phyloP scores from a whole-genome alignment of 2,329 filamentous ascomycete genomes.

The Juglanconis sp. region DNA sequence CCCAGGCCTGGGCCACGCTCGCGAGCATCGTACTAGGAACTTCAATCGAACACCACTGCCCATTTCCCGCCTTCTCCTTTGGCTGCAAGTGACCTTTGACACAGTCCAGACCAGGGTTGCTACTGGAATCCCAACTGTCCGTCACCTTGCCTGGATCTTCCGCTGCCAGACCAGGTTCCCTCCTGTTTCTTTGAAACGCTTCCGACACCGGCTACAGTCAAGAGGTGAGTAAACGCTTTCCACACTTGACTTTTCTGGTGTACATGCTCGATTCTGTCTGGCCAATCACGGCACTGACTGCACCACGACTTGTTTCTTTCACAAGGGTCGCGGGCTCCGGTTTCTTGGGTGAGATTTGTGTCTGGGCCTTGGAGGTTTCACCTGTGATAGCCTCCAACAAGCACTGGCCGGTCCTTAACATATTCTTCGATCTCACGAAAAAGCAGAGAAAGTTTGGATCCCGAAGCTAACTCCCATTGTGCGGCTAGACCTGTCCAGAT shows the following conservation, averaged over 20 bases:
- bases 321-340: background rate
- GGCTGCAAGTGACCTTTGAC: too few species aligned
- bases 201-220: conserved; percentile 17
- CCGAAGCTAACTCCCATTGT: background rate
- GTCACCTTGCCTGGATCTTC: background rate
- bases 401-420: background rate
- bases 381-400: background rate
- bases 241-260: background rate
- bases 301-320: background rate
- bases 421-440: too few species aligned
- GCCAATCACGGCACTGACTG: background rate
- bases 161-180: conserved; percentile 9
- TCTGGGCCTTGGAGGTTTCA: background rate
- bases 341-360: background rate
- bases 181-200: conserved; percentile 21
- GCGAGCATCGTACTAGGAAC: background rate
- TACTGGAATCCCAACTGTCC: background rate
- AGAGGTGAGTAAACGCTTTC: conserved; percentile 12
- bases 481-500: conserved; percentile 2
- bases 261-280: background rate
- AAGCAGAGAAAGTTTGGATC: background rate
- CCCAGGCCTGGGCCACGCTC: background rate
- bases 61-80: too few species aligned
- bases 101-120: too few species aligned
- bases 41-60: background rate